phyloP scores from a whole-genome alignment of 257 asterid species.

The Fraxinus quadrangulata region DNA sequence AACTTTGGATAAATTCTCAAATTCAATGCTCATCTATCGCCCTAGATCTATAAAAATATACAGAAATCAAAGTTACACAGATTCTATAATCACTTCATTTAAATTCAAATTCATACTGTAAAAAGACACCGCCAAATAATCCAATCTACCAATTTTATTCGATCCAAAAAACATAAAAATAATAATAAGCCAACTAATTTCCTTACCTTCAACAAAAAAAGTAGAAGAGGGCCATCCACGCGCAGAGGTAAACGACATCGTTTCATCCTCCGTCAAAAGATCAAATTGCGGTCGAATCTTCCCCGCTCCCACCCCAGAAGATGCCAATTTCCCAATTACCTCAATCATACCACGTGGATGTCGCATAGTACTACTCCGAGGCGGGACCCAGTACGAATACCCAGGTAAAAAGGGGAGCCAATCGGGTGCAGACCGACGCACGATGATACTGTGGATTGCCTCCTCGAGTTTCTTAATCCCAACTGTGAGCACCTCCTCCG shows the following conservation, averaged over 20 bases:
- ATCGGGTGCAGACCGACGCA: slow-evolving; percentile 63
- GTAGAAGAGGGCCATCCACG: slow-evolving; percentile 57
- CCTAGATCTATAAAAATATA: not conserved
- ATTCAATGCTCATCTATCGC: not conserved
- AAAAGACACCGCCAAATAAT: not conserved
- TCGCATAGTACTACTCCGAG: slow-evolving; percentile 34
- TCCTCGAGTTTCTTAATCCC: slow-evolving; percentile 55
- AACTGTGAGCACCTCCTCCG: slow-evolving; percentile 40
- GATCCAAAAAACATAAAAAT: not conserved
- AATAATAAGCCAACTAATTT: not conserved
- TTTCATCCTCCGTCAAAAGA: slow-evolving; percentile 41
- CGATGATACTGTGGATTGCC: slow-evolving; percentile 52
- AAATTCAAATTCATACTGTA: not conserved
- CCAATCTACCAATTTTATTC: not conserved
- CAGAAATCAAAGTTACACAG: not conserved
- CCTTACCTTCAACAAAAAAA: slow-evolving; percentile 42
- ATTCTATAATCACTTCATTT: not conserved
- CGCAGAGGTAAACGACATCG: slow-evolving; percentile 32
- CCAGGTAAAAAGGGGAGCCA: slow-evolving; percentile 65
- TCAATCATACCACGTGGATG: slow-evolving; percentile 36
- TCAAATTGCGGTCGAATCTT: slow-evolving; percentile 16
- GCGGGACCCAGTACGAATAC: slow-evolving; percentile 55
- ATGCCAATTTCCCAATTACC: slow-evolving; percentile 34
- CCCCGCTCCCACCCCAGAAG: slow-evolving; percentile 1
- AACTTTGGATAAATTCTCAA: not conserved